Conservation (phyloP, 345 rosid species). For the Melastoma malabathricum region DNA sequence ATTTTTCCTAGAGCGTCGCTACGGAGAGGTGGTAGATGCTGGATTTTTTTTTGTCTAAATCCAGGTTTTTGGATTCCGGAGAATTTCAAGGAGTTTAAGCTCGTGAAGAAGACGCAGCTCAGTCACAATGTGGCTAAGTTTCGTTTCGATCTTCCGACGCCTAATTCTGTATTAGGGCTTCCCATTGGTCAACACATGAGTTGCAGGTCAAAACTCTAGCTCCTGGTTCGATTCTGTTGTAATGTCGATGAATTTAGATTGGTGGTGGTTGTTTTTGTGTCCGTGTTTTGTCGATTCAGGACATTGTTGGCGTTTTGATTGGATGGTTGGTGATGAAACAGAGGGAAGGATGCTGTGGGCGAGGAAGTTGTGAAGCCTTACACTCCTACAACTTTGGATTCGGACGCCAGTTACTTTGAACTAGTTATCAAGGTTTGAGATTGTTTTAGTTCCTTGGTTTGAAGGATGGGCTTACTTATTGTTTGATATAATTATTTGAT, state of each 20-base stretch:
- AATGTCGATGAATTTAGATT: constrained; percentile 4
- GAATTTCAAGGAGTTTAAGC: constrained; percentile 32
- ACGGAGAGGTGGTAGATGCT: background rate
- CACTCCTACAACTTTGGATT: constrained; percentile 48
- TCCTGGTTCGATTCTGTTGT: background rate
- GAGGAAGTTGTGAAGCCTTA: constrained; percentile 35
- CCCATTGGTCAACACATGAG: constrained; percentile 47
- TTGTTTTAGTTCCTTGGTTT: background rate
- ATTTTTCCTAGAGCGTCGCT: background rate
- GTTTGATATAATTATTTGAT: background rate
- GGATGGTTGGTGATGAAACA: constrained; percentile 9
- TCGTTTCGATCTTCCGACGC: constrained; percentile 33
- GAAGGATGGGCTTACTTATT: background rate
- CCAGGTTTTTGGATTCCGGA: constrained; percentile 38
- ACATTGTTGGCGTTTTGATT: background rate
- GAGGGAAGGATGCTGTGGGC: constrained; percentile 35
- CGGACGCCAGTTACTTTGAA: constrained; percentile 43
- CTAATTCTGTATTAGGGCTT: constrained; percentile 32
- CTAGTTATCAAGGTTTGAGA: constrained; percentile 35
- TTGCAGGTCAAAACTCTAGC: constrained; percentile 26
- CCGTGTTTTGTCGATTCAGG: background rate
- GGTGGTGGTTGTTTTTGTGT: background rate
- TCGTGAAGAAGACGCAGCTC: constrained; percentile 25
- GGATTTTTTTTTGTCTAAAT: background rate
- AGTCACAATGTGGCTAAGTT: constrained; percentile 42